A percentile compares a stretch with the other conserved stretches of the same genome.
phyloP scores from a whole-genome alignment of 768 basidiomycete species.

The Pleurotus tuber-regium region DNA sequence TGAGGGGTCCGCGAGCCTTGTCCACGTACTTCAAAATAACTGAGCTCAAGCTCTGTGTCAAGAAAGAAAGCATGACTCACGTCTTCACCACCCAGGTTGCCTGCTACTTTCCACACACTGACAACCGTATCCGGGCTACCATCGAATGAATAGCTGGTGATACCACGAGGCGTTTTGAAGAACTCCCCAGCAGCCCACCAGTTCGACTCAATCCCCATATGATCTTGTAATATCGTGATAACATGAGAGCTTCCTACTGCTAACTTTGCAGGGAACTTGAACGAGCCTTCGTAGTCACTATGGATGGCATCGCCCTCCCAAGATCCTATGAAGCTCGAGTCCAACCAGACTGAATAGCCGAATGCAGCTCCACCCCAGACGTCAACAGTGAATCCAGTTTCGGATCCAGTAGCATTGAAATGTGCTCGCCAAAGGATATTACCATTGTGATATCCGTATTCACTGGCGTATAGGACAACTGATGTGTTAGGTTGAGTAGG shows the following conservation, averaged over 20 bases:
- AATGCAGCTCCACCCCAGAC: conserved; percentile 47
- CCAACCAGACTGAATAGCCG: conserved; percentile 48
- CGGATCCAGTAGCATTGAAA: conserved; percentile 43
- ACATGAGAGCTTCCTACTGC: conserved; percentile 33
- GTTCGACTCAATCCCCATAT: conserved; percentile 52
- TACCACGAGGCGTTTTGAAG: conserved; percentile 49
- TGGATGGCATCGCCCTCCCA: conserved; percentile 39
- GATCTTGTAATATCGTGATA: conserved; percentile 51
- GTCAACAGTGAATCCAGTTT: conserved; percentile 39
- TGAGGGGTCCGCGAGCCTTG: conserved; percentile 49
- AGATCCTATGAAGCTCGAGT: conserved; percentile 45
- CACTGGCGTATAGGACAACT: conserved; percentile 44
- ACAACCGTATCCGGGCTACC: conserved; percentile 38
- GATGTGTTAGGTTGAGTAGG: conserved; percentile 34
- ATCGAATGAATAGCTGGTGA: conserved; percentile 43
- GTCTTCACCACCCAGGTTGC: conserved; percentile 46
- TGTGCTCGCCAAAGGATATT: conserved; percentile 52
- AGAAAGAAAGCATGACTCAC: conserved; percentile 22
- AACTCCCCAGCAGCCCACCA: conserved; percentile 38
- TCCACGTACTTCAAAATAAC: conserved; percentile 41
- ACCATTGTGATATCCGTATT: conserved; percentile 51
- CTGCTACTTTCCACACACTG: conserved; percentile 47
- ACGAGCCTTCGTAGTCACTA: conserved; percentile 30
- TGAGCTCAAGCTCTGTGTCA: not conserved
- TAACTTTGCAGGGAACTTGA: conserved; percentile 30